Evolutionary conservation across 2,329 filamentous ascomycete genomes (phyloP), one percentile per base, ranked within the genome.

Genomic region (Neocatenulostroma microsporum): DNA sequence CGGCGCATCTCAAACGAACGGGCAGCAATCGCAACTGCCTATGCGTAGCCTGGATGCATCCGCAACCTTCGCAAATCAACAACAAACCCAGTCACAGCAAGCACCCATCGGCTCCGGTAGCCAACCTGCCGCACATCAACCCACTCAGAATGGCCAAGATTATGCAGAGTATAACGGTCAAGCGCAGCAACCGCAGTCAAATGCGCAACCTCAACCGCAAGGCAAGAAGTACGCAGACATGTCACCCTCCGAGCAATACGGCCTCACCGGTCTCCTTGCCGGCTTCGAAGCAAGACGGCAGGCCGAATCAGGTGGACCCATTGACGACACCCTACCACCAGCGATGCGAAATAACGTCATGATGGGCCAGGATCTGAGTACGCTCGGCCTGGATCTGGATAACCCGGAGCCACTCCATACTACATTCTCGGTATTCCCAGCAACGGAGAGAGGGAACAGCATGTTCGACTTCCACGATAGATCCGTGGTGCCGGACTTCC

Each of bases 381-480:
- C 72, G 6, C 60, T 82, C 15, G 78, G 77, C 18, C 62, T 82
- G 46, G 76, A 82, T 53, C 61, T 82, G 39, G 78, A 78, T 39
- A 52, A 41, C 21, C 30, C 49, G 4, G 56, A 61, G 13, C 76
- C 76, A 19, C 58, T 82, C 29, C 73, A 78, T 52, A 70, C 73
- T n/a, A 76, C 72, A 2, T 82, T 80, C 53, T 74, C 74, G 3
- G 76, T 76, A 5, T 81, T 80, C 49, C 73, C 74, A 33, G 44
- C 28, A 14, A 34, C 38, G 21, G 48, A 37, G 25, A 4, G 32
- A 25, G 37, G 39, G 21, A 36, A 35, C 23, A 30, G 65, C 69
- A 17, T 69, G 70, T 44, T 70, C 69, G 28, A 54, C 42, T 50
- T 46, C 36, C 43, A 48, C 26, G 45, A 53, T 19, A 70, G 74